Evolutionary conservation across 1,139 yeast species (phyloP), one percentile per base, ranked within the genome.

Genomic region (Suhomyces atakaporum): DNA sequence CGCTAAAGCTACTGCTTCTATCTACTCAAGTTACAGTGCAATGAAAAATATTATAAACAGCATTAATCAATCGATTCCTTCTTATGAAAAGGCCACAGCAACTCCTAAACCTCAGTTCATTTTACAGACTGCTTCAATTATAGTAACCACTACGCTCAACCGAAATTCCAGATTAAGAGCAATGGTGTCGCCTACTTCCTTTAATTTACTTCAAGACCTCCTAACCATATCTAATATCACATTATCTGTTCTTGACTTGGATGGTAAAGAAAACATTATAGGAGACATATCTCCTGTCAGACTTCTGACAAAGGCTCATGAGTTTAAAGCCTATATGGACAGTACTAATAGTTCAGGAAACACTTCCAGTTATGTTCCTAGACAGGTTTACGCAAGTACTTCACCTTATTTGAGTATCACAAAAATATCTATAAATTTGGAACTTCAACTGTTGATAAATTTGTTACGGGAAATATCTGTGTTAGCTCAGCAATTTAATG

Each of bases 101-200:
- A 6, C 15, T 11, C 11, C 30, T 13, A 31, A 32, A 16, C 13
- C 20, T 12, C 50, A 45, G 22, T 28, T 66, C 16, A 46, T 68
- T 3, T 38, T 69, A 6, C 75, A 69, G 45, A 63, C 73, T 1
- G 57, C 72, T 1, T 48, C 62, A 4, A 44, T 64, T 3, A 46
- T 45, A 1, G 24, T 59, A 13, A 44, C 40, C 13, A 19, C 54
- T 4, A 29, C 26, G 11, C 29, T 58, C 7, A 35, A 43, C 7
- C 31, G 42, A 2, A 33, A 36, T 4, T 34, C 42, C 1, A 37
- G 10, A 0, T 16, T 67, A 2, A 53, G 49, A 18, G 36, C 51
- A 0, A 46, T 59, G 1, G 38, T 72, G 0, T 56, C 64, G 9
- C 80, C 80, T 1, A 45, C 73, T 1, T 56, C 68, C 3, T 69